Evolutionary conservation across 2,329 filamentous ascomycete species (phyloP), one percentile per base, ranked within the genome.

Genomic region (Geosmithia morbida): DNA sequence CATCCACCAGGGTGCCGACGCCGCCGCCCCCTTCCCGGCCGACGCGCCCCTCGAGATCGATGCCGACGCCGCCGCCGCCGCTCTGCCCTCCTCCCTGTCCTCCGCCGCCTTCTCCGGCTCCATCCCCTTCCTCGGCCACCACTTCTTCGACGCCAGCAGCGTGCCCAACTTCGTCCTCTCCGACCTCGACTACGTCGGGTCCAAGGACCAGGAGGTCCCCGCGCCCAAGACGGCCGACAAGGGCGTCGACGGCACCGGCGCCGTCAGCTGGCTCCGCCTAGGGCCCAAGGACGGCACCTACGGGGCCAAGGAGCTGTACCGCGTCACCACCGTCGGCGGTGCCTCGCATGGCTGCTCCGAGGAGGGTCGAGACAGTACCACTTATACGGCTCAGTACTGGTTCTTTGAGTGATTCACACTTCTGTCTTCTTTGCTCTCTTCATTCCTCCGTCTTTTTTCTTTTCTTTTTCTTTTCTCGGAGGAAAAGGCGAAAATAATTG

Each of bases 161-260:
- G 61, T 66, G 0, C 83, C 83, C 1, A 77, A 70, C 13, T 87
- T 86, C 58, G 68, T 75, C 49, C 66, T 85, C 39, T 57, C 62
- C 46, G 59, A 55, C 7, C 56, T 61, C 29, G 60, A 66, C 54
- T 59, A 67, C 56, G 61, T 71, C 53, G 66, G 57, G 48, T 70
- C 69, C 59, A 78, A 79, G 62, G 51, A 67, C 41, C 69, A 63
- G 30, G 59, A 56, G 37, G 67, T 76, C 41, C 56, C 67, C 33
- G 79, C 81, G 0, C 81, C 83, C 1, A 48, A 57, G 3, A 53
- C 49, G 3, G 68, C 75, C 1, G 66, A 72, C 54, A 51, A 53
- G 45, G 75, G 75, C 7, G 60, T 68, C 8, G 60, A 70, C 14
- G 60, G 55, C 49, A 73, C 72, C 1, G 71, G 72, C 26, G 72